Percentiles rank a stretch among this genome's conserved stretches.
phyloP scores from a whole-genome alignment of 2,329 filamentous ascomycete species.

The Botrytis tulipae region DNA sequence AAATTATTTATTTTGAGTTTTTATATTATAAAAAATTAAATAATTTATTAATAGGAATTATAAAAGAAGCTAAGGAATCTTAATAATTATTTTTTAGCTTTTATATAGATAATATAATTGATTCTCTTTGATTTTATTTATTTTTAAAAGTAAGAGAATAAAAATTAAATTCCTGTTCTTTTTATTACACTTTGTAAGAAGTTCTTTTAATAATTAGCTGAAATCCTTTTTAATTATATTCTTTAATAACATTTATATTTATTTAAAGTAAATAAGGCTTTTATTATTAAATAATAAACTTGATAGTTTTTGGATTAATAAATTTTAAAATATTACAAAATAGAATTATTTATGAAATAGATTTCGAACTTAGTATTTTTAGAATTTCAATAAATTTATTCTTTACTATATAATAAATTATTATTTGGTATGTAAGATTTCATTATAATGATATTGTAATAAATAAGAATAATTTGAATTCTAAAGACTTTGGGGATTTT shows the following conservation, averaged over 20 bases:
- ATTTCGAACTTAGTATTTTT: conserved; percentile 20
- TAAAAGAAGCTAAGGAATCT: conserved; percentile 19
- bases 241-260: conserved; percentile 24
- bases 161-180: conserved; percentile 24
- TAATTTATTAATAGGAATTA: too few species aligned
- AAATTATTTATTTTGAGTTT: conserved; percentile 25
- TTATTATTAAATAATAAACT: conserved; percentile 22
- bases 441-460: conserved; percentile 15
- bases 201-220: conserved; percentile 23
- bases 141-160: conserved; percentile 21
- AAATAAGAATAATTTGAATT: conserved; percentile 24
- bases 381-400: conserved; percentile 21
- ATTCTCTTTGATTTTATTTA: too few species aligned
- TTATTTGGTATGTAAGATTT: conserved; percentile 5
- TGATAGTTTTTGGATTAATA: conserved; percentile 21
- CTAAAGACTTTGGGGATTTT: conserved; percentile 21
- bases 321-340: conserved; percentile 19
- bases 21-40: conserved; percentile 12
- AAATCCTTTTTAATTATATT: conserved; percentile 26
- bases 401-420: conserved; percentile 23
- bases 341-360: conserved; percentile 22
- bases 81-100: neutral
- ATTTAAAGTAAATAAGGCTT: conserved; percentile 20
- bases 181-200: conserved; percentile 20
- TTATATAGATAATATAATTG: too few species aligned